Conservation (phyloP, 352 stramenopile species). For the Phytophthora cactorum region DNA sequence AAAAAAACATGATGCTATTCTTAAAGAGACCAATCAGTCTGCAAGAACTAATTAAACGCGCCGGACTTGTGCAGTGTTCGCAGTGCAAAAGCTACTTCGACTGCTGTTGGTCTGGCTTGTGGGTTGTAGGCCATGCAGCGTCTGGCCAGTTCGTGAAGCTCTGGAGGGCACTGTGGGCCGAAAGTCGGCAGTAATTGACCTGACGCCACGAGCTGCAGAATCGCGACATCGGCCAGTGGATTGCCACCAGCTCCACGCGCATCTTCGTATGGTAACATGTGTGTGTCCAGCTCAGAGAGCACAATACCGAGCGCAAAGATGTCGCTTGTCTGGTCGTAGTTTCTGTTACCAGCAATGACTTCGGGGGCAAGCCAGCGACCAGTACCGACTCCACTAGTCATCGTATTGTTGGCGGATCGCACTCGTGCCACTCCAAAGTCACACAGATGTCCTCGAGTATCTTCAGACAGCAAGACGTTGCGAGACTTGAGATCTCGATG, state of each 20-base stretch:
- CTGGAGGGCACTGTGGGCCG: slow-evolving; percentile 37
- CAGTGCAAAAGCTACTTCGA: slow-evolving; percentile 37
- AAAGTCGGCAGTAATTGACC: slow-evolving; percentile 45
- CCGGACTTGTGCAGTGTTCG: not conserved
- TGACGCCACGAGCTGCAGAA: slow-evolving; percentile 48
- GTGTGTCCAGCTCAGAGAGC: slow-evolving; percentile 62
- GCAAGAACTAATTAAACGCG: not conserved
- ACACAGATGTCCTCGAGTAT: not conserved
- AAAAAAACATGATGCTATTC: no score
- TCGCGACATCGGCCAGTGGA: slow-evolving; percentile 48
- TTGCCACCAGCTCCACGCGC: slow-evolving; percentile 38
- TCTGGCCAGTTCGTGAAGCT: slow-evolving; percentile 39
- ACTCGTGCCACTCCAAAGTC: not conserved
- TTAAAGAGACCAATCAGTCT: no score
- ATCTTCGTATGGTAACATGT: slow-evolving; percentile 57
- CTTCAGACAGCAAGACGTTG: slow-evolving; percentile 52
- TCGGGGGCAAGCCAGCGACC: slow-evolving; percentile 63
- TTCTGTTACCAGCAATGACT: slow-evolving; percentile 49
- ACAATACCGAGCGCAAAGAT: slow-evolving; percentile 70
- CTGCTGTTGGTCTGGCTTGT: slow-evolving; percentile 42
- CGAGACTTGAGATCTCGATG: slow-evolving; percentile 72
- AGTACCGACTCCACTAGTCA: slow-evolving; percentile 50
- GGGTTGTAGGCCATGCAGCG: slow-evolving; percentile 44
- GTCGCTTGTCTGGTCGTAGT: slow-evolving; percentile 58
- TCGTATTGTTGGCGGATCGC: not conserved